phyloP scores from a whole-genome alignment of 2,329 filamentous ascomycete species.

The Hypoxylon sp. region DNA sequence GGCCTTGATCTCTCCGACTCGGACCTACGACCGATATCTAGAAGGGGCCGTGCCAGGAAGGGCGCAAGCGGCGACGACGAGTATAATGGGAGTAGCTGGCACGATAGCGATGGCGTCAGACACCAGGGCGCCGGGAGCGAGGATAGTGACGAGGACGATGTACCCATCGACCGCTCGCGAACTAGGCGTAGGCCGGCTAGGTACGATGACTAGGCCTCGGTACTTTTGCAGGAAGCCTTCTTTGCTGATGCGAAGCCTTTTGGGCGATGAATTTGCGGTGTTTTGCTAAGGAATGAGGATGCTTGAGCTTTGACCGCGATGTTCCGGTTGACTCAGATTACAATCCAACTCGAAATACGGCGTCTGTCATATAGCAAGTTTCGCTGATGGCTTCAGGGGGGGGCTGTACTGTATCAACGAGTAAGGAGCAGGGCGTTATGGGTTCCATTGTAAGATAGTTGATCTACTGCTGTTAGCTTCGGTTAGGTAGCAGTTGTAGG shows the following conservation, averaged over 20 bases:
- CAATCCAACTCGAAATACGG: neutral
- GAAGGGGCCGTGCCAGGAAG: slow-evolving; percentile 40
- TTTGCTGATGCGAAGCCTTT: neutral
- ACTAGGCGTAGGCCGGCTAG: slow-evolving; percentile 50
- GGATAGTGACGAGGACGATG: slow-evolving; percentile 46
- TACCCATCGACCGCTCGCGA: slow-evolving; percentile 44
- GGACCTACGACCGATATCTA: slow-evolving; percentile 38
- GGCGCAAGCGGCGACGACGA: slow-evolving; percentile 49
- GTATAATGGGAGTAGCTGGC: slow-evolving; percentile 51
- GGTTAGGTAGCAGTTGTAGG: neutral
- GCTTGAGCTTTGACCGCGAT: neutral
- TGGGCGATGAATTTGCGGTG: neutral
- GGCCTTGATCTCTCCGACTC: slow-evolving; percentile 45
- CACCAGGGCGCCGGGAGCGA: slow-evolving; percentile 46
- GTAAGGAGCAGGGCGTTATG: neutral
- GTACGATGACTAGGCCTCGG: slow-evolving; percentile 49
- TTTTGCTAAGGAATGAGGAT: neutral
- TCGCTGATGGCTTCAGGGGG: neutral
- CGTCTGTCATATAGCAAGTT: neutral
- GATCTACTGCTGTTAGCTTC: neutral
- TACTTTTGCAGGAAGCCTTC: neutral
- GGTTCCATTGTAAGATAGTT: neutral
- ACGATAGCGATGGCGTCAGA: slow-evolving; percentile 46
- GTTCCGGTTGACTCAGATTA: neutral
- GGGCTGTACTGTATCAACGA: neutral